Base-by-base conservation (phyloP, 257 asterid genomes). In the Schizonepeta tenuifolia region DNA sequence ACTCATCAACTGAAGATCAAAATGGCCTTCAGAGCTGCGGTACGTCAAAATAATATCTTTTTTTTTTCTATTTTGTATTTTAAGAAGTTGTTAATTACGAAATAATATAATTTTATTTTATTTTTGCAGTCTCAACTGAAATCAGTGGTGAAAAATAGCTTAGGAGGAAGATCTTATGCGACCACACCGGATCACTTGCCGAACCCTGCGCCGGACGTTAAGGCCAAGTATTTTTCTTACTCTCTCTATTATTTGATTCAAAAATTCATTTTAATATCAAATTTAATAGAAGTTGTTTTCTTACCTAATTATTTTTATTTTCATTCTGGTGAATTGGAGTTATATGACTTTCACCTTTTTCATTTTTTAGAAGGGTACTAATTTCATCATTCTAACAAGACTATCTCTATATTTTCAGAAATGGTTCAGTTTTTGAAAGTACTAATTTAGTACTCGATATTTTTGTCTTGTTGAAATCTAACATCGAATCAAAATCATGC, bases 21-120 rank as follows among this genome's bases (percentile, higher is more conserved):
- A 68, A 79, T 83, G 83, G 83, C 84, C 63, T 68, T 71, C 10
- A 74, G 81, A 53, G 61, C 62, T 2, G 70, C 80, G 10, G 82
- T 76, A 58, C 44, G 84, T 54, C 9, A 20, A 35, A 14, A 0
- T 28, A 51, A 14, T 14, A 31, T 7, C 3, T 6, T 1, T 12
- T 9, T 38, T 9, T 53, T 6, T 18, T 20, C 12, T 18, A 1
- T 1, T 38, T 38, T 38, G 0, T 31, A 33, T 17, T 49, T n/a
- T 0, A 47, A n/a, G 9, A 15, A 47, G 5, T 15, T 49, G 21
- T 7, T 36, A 36, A 36, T 5, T 20, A 15, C 14, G 6, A 43
- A 64, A 21, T 38, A 9, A 9, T 31, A 9, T 59, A 22, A 7
- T 56, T 17, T 50, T 4, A 31, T 31, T 26, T 43, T 15, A 17